phyloP scores from a whole-genome alignment of 2,329 filamentous ascomycete species.

The Aspergillus amoenus region DNA sequence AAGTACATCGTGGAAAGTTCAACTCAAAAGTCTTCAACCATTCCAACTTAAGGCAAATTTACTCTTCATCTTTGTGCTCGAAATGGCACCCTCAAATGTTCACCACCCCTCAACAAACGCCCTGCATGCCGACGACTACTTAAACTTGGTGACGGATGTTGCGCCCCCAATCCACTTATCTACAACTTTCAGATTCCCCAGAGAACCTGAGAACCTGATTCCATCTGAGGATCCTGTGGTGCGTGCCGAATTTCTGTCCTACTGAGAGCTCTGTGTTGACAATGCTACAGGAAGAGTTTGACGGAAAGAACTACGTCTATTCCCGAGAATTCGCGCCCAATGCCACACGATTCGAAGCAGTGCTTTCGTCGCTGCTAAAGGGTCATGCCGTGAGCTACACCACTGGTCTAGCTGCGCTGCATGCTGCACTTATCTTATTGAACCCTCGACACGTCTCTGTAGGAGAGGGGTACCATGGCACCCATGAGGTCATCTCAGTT shows the following conservation, averaged over 20 bases:
- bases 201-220: slow-evolving; percentile 65
- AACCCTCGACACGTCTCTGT: slow-evolving; percentile 83
- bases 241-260: neutral
- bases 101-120: slow-evolving; percentile 54
- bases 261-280: neutral
- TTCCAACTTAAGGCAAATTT: neutral
- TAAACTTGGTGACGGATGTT: slow-evolving; percentile 73
- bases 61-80: neutral
- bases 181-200: slow-evolving; percentile 80
- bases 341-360: slow-evolving; percentile 77
- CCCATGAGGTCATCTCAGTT: slow-evolving; percentile 78
- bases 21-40: neutral
- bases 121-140: slow-evolving; percentile 76
- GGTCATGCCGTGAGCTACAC: slow-evolving; percentile 70
- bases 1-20: neutral
- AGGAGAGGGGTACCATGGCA: slow-evolving; percentile 85
- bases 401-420: slow-evolving; percentile 82
- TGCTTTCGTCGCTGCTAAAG: slow-evolving; percentile 70
- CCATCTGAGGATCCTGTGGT: slow-evolving; percentile 53
- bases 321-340: slow-evolving; percentile 79
- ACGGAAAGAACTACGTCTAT: slow-evolving; percentile 65
- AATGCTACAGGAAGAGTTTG: slow-evolving; percentile 15
- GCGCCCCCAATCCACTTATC: slow-evolving; percentile 87
- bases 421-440: slow-evolving; percentile 76
- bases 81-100: slow-evolving; percentile 21